These are phyloP conservation scores for Echites panduratus DNA, from an alignment of 257 asterid species.

Conservation along the genomic window DNA sequence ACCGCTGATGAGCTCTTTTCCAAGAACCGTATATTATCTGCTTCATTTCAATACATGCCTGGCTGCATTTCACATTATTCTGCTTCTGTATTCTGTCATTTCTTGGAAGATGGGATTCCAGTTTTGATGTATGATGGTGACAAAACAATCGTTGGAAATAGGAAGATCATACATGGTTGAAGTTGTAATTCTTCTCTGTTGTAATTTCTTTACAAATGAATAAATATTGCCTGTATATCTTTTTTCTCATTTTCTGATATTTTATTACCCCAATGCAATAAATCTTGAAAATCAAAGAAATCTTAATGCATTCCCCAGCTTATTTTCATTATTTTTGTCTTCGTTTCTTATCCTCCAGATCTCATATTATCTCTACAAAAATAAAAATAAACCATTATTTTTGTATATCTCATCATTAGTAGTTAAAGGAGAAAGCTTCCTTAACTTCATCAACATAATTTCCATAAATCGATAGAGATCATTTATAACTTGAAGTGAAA, in stretches of 20 bases:
- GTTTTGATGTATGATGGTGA: conserved; percentile 13
- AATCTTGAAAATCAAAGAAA: background rate
- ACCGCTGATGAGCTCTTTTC: conserved; percentile 32
- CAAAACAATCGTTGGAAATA: background rate
- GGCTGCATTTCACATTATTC: background rate
- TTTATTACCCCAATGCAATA: too few species aligned
- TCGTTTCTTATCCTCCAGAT: too few species aligned
- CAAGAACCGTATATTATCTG: background rate
- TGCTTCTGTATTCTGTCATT: background rate
- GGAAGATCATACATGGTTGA: background rate
- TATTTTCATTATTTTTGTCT: too few species aligned
- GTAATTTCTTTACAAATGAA: background rate
- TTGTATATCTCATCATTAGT: too few species aligned
- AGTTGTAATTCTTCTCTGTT: background rate
- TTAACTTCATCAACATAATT: too few species aligned
- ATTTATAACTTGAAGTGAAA: too few species aligned
- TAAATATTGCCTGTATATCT: background rate
- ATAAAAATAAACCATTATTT: too few species aligned
- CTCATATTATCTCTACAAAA: too few species aligned
- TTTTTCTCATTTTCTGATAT: background rate
- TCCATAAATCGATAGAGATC: too few species aligned
- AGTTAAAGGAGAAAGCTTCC: too few species aligned
- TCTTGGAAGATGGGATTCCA: conserved; percentile 3
- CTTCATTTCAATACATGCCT: background rate
- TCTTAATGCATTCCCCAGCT: background rate